Percentiles rank a stretch among this genome's conserved stretches.
These are phyloP conservation scores for Elongisporangium senticosum DNA, from an alignment of 352 stramenopile species.

Conservation along the genomic window DNA sequence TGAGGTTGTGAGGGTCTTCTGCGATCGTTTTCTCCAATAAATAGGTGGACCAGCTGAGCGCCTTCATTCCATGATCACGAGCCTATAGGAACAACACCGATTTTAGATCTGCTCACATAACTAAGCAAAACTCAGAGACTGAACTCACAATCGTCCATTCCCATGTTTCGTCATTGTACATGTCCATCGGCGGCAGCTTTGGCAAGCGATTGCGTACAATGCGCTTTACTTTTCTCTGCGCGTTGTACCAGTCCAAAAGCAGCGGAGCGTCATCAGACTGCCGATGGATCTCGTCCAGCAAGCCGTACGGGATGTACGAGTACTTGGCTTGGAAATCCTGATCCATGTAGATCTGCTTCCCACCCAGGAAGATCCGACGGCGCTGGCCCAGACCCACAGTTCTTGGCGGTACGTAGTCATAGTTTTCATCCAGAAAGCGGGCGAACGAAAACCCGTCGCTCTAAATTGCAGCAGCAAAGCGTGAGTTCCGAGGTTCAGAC, in stretches of 20 bases:
- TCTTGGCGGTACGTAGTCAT: conserved; percentile 2
- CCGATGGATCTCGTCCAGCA: conserved; percentile 51
- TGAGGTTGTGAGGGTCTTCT: conserved; percentile 55
- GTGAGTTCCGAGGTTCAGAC: too few relatives aligned
- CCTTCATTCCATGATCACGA: conserved; percentile 70
- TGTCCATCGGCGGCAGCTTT: conserved; percentile 39
- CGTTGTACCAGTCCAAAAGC: conserved; percentile 41
- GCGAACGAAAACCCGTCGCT: conserved; percentile 41
- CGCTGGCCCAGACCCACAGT: conserved; percentile 4
- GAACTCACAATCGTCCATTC: conserved; percentile 88
- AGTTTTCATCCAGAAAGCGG: conserved; percentile 37
- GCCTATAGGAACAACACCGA: conserved; percentile 22
- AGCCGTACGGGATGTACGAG: conserved; percentile 38
- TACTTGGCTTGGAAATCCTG: conserved; percentile 45
- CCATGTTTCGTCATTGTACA: conserved; percentile 90
- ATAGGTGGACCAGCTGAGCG: conserved; percentile 78
- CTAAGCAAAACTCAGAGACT: conserved; percentile 1
- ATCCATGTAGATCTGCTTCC: conserved; percentile 70
- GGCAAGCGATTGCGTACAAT: conserved; percentile 34
- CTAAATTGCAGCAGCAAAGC: conserved; percentile 12
- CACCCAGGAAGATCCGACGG: conserved; percentile 77
- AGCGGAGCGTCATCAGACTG: conserved; percentile 6
- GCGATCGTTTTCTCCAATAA: conserved; percentile 84
- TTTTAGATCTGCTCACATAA: neutral
- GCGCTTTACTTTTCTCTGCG: conserved; percentile 25